Evolutionary conservation across 2,329 filamentous ascomycete genomes (phyloP).

Genomic region (Fusarium stilboides): DNA sequence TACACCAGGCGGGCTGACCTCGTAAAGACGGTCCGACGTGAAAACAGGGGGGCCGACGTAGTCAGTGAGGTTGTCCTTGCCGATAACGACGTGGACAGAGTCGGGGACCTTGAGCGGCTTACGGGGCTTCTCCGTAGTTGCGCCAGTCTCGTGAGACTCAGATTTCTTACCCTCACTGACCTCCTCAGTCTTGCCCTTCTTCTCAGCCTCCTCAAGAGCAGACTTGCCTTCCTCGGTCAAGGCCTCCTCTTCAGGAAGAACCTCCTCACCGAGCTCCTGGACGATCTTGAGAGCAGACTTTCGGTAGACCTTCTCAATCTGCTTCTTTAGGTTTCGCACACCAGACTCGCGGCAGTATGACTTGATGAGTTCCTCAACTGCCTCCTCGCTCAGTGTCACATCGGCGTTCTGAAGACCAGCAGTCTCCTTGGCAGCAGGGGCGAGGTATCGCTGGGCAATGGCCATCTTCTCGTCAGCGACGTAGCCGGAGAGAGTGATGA

Average conservation of each 20-base stretch:
- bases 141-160: constrained; percentile 54
- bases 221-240: constrained; percentile 89
- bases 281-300: constrained; percentile 98
- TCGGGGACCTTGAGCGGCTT: constrained; percentile 88
- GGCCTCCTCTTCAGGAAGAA: constrained; percentile 83
- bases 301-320: constrained; percentile 98
- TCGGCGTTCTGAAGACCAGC: constrained; percentile 92
- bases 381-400: constrained; percentile 87
- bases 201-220: constrained; percentile 78
- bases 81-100: constrained; percentile 86
- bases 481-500: constrained; percentile 96
- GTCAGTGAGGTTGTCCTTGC: constrained; percentile 92
- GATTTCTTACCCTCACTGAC: constrained; percentile 57
- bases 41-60: constrained; percentile 97
- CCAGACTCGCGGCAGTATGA: constrained; percentile 98
- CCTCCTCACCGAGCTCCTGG: constrained; percentile 90
- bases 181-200: constrained; percentile 79
- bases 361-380: constrained; percentile 97
- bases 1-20: constrained; percentile 92
- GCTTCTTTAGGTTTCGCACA: constrained; percentile 98
- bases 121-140: constrained; percentile 76
- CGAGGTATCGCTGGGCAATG: constrained; percentile 93
- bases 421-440: constrained; percentile 93
- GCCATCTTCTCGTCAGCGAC: constrained; percentile 99
- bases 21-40: constrained; percentile 95